Evolutionary conservation across 1,284 basidiomycete species (phyloP).

Genomic region (Coniferiporia weirii): DNA sequence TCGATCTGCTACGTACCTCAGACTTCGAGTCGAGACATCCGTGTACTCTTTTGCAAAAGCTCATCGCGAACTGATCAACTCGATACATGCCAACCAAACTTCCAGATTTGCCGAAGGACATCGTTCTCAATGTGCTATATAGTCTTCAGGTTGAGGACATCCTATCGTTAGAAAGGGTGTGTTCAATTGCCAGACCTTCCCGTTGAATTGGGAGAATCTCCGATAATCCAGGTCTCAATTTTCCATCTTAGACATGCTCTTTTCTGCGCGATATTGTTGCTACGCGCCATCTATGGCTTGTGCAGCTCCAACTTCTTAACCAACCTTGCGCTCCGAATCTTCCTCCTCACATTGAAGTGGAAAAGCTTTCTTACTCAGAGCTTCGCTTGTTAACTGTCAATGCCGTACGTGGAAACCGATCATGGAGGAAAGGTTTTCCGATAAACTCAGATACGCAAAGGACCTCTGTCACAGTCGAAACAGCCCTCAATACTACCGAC

Average conservation of each 20-base stretch:
- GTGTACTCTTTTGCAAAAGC: background rate
- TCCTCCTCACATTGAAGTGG: background rate
- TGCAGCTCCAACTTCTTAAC: background rate
- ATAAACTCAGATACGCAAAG: background rate
- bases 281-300: background rate
- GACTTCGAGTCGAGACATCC: too few relatives aligned
- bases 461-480: background rate
- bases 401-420: background rate
- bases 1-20: too few relatives aligned
- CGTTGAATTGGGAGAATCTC: background rate
- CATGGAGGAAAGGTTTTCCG: background rate
- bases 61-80: background rate
- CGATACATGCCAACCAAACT: background rate
- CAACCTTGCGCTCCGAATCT: background rate
- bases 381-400: slow-evolving; percentile 2
- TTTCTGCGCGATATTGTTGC: background rate
- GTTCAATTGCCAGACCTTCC: background rate
- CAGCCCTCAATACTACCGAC: background rate
- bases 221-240: background rate
- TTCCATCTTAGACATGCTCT: background rate
- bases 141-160: background rate
- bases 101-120: background rate
- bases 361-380: background rate
- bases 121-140: slow-evolving; percentile 1
- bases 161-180: background rate